phyloP scores from a whole-genome alignment of 2,329 filamentous ascomycete species.

The Conoideocrella luteorostrata region DNA sequence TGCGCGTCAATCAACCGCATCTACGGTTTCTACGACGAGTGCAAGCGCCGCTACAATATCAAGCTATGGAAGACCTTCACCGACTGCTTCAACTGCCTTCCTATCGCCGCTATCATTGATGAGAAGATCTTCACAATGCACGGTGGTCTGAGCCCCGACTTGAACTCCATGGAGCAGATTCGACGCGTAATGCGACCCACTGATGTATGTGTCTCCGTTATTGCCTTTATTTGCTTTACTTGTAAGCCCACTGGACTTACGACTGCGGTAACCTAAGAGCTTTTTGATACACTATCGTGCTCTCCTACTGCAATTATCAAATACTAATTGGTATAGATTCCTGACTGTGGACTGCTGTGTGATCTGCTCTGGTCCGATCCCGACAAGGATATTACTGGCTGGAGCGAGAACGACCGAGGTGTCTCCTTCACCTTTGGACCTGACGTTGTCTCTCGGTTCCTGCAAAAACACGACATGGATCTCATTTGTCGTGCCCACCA shows the following conservation, averaged over 20 bases:
- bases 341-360: conserved; percentile 93
- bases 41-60: conserved; percentile 98
- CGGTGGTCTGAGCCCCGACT: conserved; percentile 89
- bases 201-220: conserved; percentile 64
- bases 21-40: conserved; percentile 99
- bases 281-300: too few relatives aligned
- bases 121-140: conserved; percentile 99
- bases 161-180: conserved; percentile 99
- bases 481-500: conserved; percentile 98
- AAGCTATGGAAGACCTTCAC: conserved; percentile 99
- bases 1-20: conserved; percentile 98
- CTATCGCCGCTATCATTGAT: conserved; percentile 97
- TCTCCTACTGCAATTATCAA: conserved; percentile 15
- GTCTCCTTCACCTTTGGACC: conserved; percentile 98
- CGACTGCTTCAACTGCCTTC: conserved; percentile 98
- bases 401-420: conserved; percentile 98
- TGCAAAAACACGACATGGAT: conserved; percentile 99
- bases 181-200: conserved; percentile 97
- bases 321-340: conserved; percentile 58
- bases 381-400: conserved; percentile 98
- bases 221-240: too few relatives aligned
- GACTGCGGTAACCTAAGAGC: too few relatives aligned
- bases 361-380: conserved; percentile 98
- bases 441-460: conserved; percentile 92
- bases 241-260: too few relatives aligned